phyloP scores from a whole-genome alignment of 257 asterid genomes.

The Capsicum baccatum region DNA sequence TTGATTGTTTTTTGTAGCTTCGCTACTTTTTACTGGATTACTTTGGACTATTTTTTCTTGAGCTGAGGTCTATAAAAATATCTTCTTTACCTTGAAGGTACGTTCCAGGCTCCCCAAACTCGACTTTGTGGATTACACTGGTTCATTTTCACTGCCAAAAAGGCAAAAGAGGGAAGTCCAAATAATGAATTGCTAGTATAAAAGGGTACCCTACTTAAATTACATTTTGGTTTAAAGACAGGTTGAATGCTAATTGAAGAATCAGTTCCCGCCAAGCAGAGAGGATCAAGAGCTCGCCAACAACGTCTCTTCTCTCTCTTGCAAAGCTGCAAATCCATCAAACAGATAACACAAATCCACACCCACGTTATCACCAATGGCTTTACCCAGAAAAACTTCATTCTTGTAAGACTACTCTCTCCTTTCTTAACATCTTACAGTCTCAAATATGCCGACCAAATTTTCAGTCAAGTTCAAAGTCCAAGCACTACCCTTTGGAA shows the following conservation, averaged over 20 bases:
- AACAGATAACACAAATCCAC: conserved; percentile 64
- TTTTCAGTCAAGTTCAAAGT: conserved; percentile 56
- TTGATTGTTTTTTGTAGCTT: no score
- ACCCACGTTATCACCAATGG: conserved; percentile 60
- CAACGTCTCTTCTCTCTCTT: conserved; percentile 59
- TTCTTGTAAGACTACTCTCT: conserved; percentile 63
- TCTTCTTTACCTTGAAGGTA: no score
- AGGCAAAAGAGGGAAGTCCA: no score
- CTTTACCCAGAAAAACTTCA: conserved; percentile 59
- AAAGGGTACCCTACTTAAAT: not conserved
- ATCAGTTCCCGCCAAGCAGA: conserved; percentile 40
- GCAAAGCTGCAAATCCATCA: conserved; percentile 52
- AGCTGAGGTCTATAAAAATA: no score
- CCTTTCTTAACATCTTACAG: conserved; percentile 47
- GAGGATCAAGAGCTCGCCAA: conserved; percentile 52
- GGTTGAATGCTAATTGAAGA: conserved; percentile 47
- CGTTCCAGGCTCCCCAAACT: no score
- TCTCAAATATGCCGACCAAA: conserved; percentile 49
- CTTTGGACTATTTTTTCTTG: no score
- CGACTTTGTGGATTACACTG: no score
- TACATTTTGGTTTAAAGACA: not conserved
- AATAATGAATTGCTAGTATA: no score
- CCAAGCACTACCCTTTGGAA: conserved; percentile 71
- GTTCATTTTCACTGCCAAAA: no score
- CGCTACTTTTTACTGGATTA: no score